Base-by-base conservation (phyloP, 2,329 filamentous ascomycete genomes). In the Rhinocladiella similis region DNA sequence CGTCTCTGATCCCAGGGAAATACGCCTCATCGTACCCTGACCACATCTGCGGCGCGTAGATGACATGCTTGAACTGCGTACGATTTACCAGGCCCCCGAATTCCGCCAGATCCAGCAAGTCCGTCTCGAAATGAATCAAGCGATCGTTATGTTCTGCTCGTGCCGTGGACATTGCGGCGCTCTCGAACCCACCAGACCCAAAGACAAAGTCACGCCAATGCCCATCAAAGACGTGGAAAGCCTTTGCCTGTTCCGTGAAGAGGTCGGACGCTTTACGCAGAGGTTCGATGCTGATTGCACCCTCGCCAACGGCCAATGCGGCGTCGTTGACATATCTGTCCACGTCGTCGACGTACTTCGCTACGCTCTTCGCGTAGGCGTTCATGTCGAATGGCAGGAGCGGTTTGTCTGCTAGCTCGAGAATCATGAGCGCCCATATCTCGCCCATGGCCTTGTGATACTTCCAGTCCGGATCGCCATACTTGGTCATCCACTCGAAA, bases 61-160 rank as follows among this genome's bases (percentile, higher is more conserved):
- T 76, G 68, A 95, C 82, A 73, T 97, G 94, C 72, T 95, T 96
- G 80, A 91, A 99, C 74, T 97, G 94, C 4, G 89, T 89, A 62
- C 93, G 86, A 65, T 90, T 90, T 38, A 48, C 51, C 18, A 64
- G 48, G 1, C 63, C 64, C 5, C 55, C 59, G 10, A 48, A 53
- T 12, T 61, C 53, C 41, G 87, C 84, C 50, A 91, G 69, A 74
- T 99, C 94, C 25, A 97, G 75, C 50, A 99, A 73, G 67, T 90
- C 80, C 7, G 87, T 88, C 70, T 99, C 94, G 68, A 99, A 96
- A 50, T 79, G 78, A 2, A 85, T 83, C 82, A 97, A 87, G 61
- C 86, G 84, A 53, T 82, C 80, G 70, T 97, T 97, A 71, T 93
- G 91, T 39, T 82, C 82, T 58, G 87, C 74, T n/a, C 94, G 80